Conservation (phyloP, 306 rosid species). For the Vigna radiata region DNA sequence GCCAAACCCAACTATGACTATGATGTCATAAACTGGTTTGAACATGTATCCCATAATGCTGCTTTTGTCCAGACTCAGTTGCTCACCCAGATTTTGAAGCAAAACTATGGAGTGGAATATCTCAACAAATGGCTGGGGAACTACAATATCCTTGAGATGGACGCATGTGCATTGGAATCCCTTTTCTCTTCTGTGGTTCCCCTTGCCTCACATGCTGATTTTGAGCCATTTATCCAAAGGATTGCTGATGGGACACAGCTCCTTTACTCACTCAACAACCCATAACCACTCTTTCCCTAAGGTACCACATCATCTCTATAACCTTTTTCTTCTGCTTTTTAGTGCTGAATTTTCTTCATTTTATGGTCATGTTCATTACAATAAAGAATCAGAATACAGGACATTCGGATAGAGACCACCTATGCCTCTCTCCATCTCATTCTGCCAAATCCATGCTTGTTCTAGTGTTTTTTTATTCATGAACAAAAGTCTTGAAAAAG, state of each 20-base stretch:
- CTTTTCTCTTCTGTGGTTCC: constrained; percentile 85
- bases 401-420: constrained; percentile 28
- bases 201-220: constrained; percentile 76
- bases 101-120: constrained; percentile 73
- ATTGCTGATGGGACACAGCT: constrained; percentile 78
- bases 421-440: constrained; percentile 26
- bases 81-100: constrained; percentile 71
- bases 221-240: constrained; percentile 80
- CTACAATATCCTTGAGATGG: constrained; percentile 60
- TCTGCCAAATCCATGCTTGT: constrained; percentile 23
- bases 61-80: constrained; percentile 66
- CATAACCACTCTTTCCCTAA: constrained; percentile 79
- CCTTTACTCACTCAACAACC: constrained; percentile 81
- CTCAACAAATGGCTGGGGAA: constrained; percentile 71
- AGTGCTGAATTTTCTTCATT: neutral
- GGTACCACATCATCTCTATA: constrained; percentile 49
- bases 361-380: constrained; percentile 20
- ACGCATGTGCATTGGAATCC: constrained; percentile 69
- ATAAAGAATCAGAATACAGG: constrained; percentile 39
- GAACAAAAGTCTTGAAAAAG: neutral
- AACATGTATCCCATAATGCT: constrained; percentile 62
- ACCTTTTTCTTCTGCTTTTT: neutral
- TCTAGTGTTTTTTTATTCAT: neutral
- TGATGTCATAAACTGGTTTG: constrained; percentile 76
- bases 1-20: constrained; percentile 18